Conservation (phyloP, 164 flowering plant species). For the Buxus sempervirens region DNA sequence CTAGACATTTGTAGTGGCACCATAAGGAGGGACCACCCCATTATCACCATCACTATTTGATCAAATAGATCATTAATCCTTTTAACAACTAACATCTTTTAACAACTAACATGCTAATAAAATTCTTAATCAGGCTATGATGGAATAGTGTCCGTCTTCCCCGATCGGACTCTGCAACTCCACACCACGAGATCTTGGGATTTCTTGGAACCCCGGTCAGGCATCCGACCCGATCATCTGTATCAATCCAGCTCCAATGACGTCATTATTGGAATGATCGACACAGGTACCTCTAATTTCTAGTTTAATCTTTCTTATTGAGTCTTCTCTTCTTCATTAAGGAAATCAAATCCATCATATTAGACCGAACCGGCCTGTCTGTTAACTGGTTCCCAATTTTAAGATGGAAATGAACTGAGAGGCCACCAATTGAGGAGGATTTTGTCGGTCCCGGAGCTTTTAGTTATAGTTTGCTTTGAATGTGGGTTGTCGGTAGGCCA, state of each 20-base stretch:
- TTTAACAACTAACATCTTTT: not conserved
- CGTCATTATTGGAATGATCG: constrained; percentile 29
- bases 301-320: no score
- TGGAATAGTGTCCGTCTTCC: constrained; percentile 38
- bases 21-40: no score
- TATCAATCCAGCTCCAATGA: constrained; percentile 6
- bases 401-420: no score
- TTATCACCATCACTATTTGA: not conserved
- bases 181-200: constrained; percentile 25
- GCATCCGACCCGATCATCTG: not conserved
- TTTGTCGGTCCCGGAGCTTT: not conserved
- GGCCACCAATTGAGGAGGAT: no score
- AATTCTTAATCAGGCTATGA: constrained; percentile 32
- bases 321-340: no score
- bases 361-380: no score
- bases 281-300: constrained; percentile 22
- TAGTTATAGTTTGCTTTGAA: no score
- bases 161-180: not conserved
- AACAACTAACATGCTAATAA: not conserved
- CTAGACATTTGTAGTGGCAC: no score
- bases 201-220: constrained; percentile 20
- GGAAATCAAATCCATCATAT: no score
- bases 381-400: no score
- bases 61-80: not conserved
- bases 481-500: constrained; percentile 1